Percentiles rank a stretch among this genome's conserved stretches.
Evolutionary conservation across 2,329 filamentous ascomycete species (phyloP).

Genomic region (Knoxdaviesia capensis): DNA sequence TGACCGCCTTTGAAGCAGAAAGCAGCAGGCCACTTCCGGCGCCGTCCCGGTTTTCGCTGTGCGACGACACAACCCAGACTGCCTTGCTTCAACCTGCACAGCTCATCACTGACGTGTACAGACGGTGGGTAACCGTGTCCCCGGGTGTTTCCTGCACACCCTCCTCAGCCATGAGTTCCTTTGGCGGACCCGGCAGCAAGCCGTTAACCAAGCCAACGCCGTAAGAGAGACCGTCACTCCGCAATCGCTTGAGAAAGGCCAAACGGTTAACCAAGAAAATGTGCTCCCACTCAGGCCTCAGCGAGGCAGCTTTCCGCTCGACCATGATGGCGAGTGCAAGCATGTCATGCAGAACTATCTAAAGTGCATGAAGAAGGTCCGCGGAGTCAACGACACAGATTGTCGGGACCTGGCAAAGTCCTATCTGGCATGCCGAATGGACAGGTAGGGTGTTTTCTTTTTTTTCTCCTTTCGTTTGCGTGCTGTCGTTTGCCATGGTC

Average conservation of each 20-base stretch:
- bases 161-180: conserved; percentile 30
- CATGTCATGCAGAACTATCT: conserved; percentile 72
- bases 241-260: no score
- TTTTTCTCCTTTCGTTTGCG: no score
- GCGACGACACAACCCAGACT: no score
- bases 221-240: conserved; percentile 21
- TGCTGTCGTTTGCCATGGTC: no score
- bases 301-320: conserved; percentile 85
- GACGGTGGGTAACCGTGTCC: no score
- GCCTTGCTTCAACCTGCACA: no score
- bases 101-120: no score
- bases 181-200: conserved; percentile 52
- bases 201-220: conserved; percentile 47
- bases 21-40: no score
- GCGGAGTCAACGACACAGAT: conserved; percentile 68
- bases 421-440: conserved; percentile 87
- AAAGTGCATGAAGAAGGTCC: conserved; percentile 64
- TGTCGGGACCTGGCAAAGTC: conserved; percentile 74
- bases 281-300: conserved; percentile 40
- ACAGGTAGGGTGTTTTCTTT: conserved; percentile 39
- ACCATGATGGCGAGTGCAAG: conserved; percentile 94
- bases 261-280: no score
- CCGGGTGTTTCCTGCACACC: no score
- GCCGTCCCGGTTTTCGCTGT: no score
- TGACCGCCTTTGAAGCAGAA: no score